phyloP scores from a whole-genome alignment of 2,329 filamentous ascomycete genomes.

The Cercospora zeae-maydis region DNA sequence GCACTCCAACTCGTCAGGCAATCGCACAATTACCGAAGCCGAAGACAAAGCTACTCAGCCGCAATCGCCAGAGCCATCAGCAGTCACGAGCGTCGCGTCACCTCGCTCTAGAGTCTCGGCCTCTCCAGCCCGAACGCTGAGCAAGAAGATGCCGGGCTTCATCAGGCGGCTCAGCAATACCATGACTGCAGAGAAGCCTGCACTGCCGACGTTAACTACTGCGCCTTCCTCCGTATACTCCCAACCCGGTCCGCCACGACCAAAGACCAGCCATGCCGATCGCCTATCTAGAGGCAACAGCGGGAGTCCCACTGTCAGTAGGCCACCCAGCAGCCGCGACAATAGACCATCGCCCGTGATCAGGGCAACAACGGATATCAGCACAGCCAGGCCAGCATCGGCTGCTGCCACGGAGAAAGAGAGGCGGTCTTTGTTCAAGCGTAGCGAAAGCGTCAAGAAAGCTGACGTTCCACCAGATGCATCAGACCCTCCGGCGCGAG shows the following conservation, averaged over 20 bases:
- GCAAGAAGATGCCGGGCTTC: slow-evolving; percentile 33
- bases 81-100: slow-evolving; percentile 10
- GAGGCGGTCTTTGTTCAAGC: slow-evolving; percentile 19
- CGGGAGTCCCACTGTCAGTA: background rate
- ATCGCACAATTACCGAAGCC: slow-evolving; percentile 25
- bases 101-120: slow-evolving; percentile 21
- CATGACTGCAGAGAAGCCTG: slow-evolving; percentile 19
- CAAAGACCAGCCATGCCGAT: slow-evolving; percentile 25
- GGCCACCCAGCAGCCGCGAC: slow-evolving; percentile 18
- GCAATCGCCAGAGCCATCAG: slow-evolving; percentile 16
- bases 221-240: slow-evolving; percentile 23
- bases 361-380: slow-evolving; percentile 19
- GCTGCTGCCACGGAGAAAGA: slow-evolving; percentile 17
- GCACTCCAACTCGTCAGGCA: slow-evolving; percentile 29
- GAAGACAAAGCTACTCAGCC: slow-evolving; percentile 13
- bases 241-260: slow-evolving; percentile 14
- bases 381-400: slow-evolving; percentile 16
- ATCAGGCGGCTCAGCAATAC: slow-evolving; percentile 35
- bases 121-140: slow-evolving; percentile 28
- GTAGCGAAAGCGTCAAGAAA: slow-evolving; percentile 22
- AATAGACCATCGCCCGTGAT: slow-evolving; percentile 11
- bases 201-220: slow-evolving; percentile 23
- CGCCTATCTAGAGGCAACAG: slow-evolving; percentile 9
- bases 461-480: background rate
- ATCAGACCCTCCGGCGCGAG: slow-evolving; percentile 4